Evolutionary conservation across 352 stramenopile species (phyloP).

Genomic region (Globisporangium yorkense): DNA sequence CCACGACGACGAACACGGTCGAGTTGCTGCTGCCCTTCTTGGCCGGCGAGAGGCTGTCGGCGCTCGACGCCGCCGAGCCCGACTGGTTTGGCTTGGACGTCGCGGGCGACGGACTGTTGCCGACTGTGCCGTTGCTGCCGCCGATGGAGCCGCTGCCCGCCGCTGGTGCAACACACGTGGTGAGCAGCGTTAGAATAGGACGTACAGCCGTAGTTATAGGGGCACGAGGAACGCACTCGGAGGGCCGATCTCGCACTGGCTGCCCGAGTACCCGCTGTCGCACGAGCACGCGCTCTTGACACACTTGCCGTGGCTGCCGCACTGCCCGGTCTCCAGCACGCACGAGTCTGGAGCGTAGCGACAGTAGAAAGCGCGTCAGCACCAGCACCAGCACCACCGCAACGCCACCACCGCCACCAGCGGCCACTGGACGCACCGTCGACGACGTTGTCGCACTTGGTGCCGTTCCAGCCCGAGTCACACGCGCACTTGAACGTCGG

Average conservation of each 20-base stretch:
- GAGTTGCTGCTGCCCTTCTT: constrained; percentile 29
- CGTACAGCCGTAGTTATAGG: too few relatives aligned
- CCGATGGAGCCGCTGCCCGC: constrained; percentile 9
- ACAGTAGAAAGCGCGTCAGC: too few relatives aligned
- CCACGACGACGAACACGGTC: constrained; percentile 62
- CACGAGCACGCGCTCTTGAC: constrained; percentile 31
- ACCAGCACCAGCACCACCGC: too few relatives aligned
- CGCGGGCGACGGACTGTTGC: not conserved
- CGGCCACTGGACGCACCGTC: constrained; percentile 18
- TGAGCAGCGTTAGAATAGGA: not conserved
- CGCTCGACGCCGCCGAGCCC: constrained; percentile 11
- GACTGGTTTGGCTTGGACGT: constrained; percentile 8
- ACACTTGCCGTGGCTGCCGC: constrained; percentile 39
- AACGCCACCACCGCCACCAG: too few relatives aligned
- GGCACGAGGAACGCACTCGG: constrained; percentile 13
- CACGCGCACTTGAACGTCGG: constrained; percentile 59
- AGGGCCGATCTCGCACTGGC: constrained; percentile 42
- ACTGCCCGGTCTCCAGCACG: constrained; percentile 33
- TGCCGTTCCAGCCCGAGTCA: constrained; percentile 63
- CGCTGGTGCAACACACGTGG: not conserved
- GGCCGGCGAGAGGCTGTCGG: constrained; percentile 16
- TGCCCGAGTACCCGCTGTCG: constrained; percentile 30
- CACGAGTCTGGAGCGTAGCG: constrained; percentile 23
- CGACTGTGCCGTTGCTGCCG: constrained; percentile 4
- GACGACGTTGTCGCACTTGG: constrained; percentile 52